Evolutionary conservation across 306 rosid species (phyloP).

Genomic region (Styphnolobium japonicum): DNA sequence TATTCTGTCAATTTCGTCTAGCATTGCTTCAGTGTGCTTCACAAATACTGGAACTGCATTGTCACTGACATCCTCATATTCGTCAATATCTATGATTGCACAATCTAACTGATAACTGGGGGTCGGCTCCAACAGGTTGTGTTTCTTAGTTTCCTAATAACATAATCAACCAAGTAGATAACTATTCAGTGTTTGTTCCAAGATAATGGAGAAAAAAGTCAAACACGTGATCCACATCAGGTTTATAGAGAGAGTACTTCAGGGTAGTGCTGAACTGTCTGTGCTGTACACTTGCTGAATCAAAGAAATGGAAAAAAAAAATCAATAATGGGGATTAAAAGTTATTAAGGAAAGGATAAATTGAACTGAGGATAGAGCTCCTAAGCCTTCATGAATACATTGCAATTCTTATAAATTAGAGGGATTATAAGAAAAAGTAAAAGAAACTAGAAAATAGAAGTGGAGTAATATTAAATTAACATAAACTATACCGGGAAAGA

Average conservation of each 20-base stretch:
- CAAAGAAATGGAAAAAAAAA: constrained; percentile 8
- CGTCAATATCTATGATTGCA: constrained; percentile 7
- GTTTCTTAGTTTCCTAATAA: constrained; percentile 25
- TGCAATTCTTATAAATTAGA: not conserved
- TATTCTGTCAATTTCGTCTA: constrained; percentile 43
- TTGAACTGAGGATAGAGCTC: not conserved
- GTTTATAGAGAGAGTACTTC: constrained; percentile 27
- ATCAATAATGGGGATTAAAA: not conserved
- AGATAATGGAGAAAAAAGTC: not conserved
- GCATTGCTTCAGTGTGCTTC: constrained; percentile 44
- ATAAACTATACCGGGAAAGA: constrained; percentile 26
- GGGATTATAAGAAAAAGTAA: not conserved
- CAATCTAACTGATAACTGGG: constrained; percentile 8
- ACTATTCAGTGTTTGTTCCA: not conserved
- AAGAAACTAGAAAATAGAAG: too few relatives aligned
- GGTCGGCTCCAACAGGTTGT: constrained; percentile 2
- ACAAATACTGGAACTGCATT: constrained; percentile 39
- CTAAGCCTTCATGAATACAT: not conserved
- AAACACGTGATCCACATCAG: not conserved
- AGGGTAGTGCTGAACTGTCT: constrained; percentile 22
- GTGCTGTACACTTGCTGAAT: constrained; percentile 33
- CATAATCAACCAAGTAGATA: not conserved
- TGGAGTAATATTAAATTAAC: not conserved
- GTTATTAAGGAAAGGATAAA: not conserved
- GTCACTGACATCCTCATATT: constrained; percentile 24